These are phyloP conservation scores for Candida fluviatilis DNA, from an alignment of 805 yeast species.

Conservation along the genomic window DNA sequence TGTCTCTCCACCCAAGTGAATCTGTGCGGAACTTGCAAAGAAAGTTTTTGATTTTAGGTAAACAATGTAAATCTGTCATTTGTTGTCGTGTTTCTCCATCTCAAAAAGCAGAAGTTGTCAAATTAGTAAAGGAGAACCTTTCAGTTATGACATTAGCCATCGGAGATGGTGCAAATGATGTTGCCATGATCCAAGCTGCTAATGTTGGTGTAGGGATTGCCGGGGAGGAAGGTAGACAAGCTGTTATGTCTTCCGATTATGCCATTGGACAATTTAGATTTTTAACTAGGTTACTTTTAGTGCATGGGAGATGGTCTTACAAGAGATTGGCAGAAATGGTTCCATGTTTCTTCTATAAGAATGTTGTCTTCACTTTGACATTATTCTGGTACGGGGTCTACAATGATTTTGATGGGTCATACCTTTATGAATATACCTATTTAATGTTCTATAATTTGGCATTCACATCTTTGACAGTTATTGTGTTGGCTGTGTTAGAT, in stretches of 20 bases:
- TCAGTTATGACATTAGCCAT: constrained; percentile 76
- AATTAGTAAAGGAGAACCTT: constrained; percentile 57
- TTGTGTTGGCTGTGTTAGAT: constrained; percentile 66
- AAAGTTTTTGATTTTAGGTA: constrained; percentile 66
- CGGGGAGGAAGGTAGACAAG: constrained; percentile 84
- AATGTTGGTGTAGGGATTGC: constrained; percentile 84
- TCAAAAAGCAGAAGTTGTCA: constrained; percentile 74
- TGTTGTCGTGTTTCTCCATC: constrained; percentile 85
- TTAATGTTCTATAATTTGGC: constrained; percentile 78
- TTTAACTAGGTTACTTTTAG: constrained; percentile 58
- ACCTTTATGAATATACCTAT: constrained; percentile 72
- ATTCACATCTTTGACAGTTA: constrained; percentile 76
- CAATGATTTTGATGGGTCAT: constrained; percentile 69
- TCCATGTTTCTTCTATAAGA: constrained; percentile 75
- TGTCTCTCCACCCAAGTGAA: constrained; percentile 3
- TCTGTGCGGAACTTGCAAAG: constrained; percentile 18
- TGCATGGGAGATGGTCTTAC: constrained; percentile 85
- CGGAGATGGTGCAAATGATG: constrained; percentile 87
- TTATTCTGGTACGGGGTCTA: constrained; percentile 75
- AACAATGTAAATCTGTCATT: constrained; percentile 71
- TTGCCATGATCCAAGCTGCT: constrained; percentile 84
- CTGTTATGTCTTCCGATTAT: constrained; percentile 82
- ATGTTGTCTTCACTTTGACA: constrained; percentile 67
- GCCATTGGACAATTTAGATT: constrained; percentile 78
- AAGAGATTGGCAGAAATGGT: constrained; percentile 72